These are phyloP conservation scores for Acanthamoeba triangularis DNA, from an alignment of 208 protist species.

Conservation along the genomic window DNA sequence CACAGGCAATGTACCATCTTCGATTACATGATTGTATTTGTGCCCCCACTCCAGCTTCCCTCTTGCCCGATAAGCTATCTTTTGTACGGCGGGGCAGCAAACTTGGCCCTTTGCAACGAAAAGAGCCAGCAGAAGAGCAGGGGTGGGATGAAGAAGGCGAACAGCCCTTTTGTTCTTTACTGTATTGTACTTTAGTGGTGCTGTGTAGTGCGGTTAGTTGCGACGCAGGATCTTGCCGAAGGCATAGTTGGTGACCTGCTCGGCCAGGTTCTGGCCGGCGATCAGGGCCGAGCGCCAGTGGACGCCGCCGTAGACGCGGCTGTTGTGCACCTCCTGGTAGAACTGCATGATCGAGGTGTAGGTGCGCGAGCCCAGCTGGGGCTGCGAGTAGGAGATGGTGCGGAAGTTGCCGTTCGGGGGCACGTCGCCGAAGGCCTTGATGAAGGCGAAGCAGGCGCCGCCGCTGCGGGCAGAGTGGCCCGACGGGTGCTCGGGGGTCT, in stretches of 20 bases:
- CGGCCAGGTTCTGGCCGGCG: neutral
- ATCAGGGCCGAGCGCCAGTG: constrained; percentile 41
- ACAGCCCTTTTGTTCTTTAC: too few species aligned
- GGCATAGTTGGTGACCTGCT: constrained; percentile 32
- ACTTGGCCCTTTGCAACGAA: too few species aligned
- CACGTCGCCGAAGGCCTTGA: constrained; percentile 1
- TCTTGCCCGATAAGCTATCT: too few species aligned
- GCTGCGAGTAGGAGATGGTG: constrained; percentile 62
- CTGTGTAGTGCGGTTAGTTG: too few species aligned
- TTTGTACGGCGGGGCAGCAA: too few species aligned
- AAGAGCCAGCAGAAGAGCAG: too few species aligned
- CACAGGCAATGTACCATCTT: too few species aligned
- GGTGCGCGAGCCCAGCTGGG: constrained; percentile 2
- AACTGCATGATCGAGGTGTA: constrained; percentile 49
- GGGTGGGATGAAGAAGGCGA: too few species aligned
- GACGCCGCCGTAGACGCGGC: constrained; percentile 49
- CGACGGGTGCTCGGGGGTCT: constrained; percentile 38
- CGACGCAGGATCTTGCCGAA: neutral
- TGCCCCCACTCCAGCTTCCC: too few species aligned
- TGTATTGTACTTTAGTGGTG: too few species aligned
- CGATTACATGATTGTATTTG: too few species aligned
- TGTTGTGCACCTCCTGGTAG: constrained; percentile 53
- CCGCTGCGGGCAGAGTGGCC: constrained; percentile 26
- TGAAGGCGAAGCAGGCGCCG: constrained; percentile 32
- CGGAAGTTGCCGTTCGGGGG: neutral